These are phyloP conservation scores for Capsicum chinense DNA, from an alignment of 257 asterid species.

Conservation along the genomic window DNA sequence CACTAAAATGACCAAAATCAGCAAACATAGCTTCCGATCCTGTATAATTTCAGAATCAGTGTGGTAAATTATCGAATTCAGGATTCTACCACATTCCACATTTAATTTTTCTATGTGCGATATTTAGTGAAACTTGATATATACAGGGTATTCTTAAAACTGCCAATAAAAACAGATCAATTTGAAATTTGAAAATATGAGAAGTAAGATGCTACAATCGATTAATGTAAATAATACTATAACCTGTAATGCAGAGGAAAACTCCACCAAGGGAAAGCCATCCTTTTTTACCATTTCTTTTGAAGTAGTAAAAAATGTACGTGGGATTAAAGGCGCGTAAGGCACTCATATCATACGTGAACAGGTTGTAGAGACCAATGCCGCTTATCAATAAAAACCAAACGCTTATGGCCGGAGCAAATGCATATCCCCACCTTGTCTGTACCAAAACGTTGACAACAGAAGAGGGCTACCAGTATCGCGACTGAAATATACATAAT, in stretches of 20 bases:
- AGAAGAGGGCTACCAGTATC: slow-evolving; percentile 50
- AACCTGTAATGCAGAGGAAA: slow-evolving; percentile 58
- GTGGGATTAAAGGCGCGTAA: slow-evolving; percentile 54
- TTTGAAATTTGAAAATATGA: no score
- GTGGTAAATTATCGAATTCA: no score
- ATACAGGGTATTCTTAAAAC: no score
- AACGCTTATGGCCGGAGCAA: slow-evolving; percentile 54
- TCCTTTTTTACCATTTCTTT: slow-evolving; percentile 45
- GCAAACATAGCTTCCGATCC: slow-evolving; percentile 89
- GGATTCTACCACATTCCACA: no score
- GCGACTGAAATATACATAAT: slow-evolving; percentile 49
- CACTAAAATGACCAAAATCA: slow-evolving; percentile 72
- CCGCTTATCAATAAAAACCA: slow-evolving; percentile 57
- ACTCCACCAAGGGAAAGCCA: slow-evolving; percentile 73
- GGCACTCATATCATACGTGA: slow-evolving; percentile 51
- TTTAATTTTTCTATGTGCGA: no score
- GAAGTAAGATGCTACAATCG: no score
- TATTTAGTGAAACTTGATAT: no score
- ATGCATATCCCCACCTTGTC: slow-evolving; percentile 67
- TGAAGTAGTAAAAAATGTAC: slow-evolving; percentile 54
- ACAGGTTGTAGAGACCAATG: slow-evolving; percentile 57
- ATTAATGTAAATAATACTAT: no score
- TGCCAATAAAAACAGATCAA: no score
- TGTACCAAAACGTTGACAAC: slow-evolving; percentile 60
- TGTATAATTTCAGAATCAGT: slow-evolving; percentile 12